A percentile compares a stretch with the other conserved stretches of the same genome.
Conservation (phyloP, 2,329 filamentous ascomycete species). For the Microthyrium microscopicum region DNA sequence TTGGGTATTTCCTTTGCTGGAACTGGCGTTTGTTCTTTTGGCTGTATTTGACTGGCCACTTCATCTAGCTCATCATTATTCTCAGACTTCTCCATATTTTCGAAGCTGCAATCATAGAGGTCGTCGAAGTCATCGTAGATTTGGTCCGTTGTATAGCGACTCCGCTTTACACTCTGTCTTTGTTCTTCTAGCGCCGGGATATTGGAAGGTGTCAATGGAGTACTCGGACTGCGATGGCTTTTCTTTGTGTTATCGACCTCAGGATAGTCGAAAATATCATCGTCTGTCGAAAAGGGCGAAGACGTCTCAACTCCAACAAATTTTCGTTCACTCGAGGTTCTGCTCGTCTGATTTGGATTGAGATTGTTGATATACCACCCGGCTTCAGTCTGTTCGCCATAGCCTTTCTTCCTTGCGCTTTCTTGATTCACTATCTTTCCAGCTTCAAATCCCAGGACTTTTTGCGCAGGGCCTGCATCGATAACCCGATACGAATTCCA, state of each 20-base stretch:
- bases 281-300: background rate
- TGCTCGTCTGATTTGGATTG: conserved; percentile 19
- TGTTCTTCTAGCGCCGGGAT: no score
- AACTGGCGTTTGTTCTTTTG: background rate
- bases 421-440: conserved; percentile 51
- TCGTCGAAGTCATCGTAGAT: background rate
- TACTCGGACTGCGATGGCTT: no score
- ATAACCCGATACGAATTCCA: conserved; percentile 78
- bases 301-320: conserved; percentile 11
- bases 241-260: no score
- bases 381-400: conserved; percentile 62
- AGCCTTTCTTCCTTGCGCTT: conserved; percentile 44
- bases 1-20: background rate
- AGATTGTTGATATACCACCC: conserved; percentile 74
- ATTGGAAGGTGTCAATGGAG: no score
- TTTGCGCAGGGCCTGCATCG: conserved; percentile 70
- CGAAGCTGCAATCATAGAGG: background rate
- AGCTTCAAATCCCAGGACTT: conserved; percentile 47
- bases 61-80: conserved; percentile 14
- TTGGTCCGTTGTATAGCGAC: no score
- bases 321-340: conserved; percentile 11
- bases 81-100: conserved; percentile 1
- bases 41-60: no score
- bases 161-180: no score
- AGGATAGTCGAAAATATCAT: background rate